These are phyloP conservation scores for Monascus ruber DNA, from an alignment of 2,329 filamentous ascomycete species.

Conservation along the genomic window DNA sequence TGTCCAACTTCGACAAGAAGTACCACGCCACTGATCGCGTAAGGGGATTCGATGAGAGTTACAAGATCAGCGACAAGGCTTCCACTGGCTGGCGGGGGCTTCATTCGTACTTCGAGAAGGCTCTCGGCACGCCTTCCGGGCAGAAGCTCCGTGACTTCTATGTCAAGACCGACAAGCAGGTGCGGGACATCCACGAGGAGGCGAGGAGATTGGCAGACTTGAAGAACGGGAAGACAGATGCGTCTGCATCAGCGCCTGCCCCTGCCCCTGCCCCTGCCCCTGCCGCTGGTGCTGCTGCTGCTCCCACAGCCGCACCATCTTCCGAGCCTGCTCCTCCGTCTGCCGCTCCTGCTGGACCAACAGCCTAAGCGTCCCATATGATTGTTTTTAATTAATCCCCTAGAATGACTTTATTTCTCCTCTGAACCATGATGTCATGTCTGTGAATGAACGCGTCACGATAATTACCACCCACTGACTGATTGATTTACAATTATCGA, in stretches of 20 bases:
- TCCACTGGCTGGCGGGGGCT: slow-evolving; percentile 56
- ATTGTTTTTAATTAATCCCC: too few species aligned
- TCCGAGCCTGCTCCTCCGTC: neutral
- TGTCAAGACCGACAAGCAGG: slow-evolving; percentile 70
- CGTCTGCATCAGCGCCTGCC: slow-evolving; percentile 18
- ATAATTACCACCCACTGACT: too few species aligned
- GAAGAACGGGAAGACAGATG: slow-evolving; percentile 50
- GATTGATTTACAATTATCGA: too few species aligned
- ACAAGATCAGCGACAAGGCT: slow-evolving; percentile 67
- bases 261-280: slow-evolving; percentile 7
- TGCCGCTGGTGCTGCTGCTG: slow-evolving; percentile 7
- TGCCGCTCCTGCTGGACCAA: slow-evolving; percentile 6
- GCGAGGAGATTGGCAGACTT: slow-evolving; percentile 77
- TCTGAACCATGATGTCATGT: too few species aligned
- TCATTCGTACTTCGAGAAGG: slow-evolving; percentile 89
- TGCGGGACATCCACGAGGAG: slow-evolving; percentile 87
- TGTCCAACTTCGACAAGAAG: slow-evolving; percentile 69
- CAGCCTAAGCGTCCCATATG: too few species aligned
- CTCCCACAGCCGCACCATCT: slow-evolving; percentile 6
- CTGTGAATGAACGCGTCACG: too few species aligned
- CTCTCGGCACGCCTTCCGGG: slow-evolving; percentile 73
- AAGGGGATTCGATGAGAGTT: slow-evolving; percentile 70
- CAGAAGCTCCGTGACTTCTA: slow-evolving; percentile 85
- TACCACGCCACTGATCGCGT: slow-evolving; percentile 82
- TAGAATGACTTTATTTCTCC: too few species aligned